Evolutionary conservation across 495 filamentous ascomycete genomes (phyloP), one percentile per base, ranked within the genome.

Genomic region (Lasiosphaeriaceae sp.): DNA sequence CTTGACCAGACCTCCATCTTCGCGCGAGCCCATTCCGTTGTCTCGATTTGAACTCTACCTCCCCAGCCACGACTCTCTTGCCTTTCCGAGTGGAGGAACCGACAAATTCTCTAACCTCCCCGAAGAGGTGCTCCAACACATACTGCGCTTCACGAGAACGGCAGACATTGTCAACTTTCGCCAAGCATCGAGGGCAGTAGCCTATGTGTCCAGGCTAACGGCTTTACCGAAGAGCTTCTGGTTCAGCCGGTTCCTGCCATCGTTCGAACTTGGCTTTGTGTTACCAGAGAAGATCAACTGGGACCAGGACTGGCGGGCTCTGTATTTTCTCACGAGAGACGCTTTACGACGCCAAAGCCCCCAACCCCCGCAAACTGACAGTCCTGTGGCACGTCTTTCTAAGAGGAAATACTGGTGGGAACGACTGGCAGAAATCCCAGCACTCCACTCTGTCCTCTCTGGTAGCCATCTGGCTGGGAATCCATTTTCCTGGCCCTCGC

Each of bases 381-480:
- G 46, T 14, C 11, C 9, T 1, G 16, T 59, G 14, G 44, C 41
- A 16, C 19, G 51, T 24, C 34, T 64, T 37, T 34, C 31, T 2
- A 57, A 60, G 54, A 26, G 61, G 37, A 55, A 37, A 23, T 56
- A 58, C 16, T 64, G 61, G 57, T 60, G 57, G 61, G 44, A 55
- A 8, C 50, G 57, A 22, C 23, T 64, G 21, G 16, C 22, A 11
- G 29, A 4, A 12, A 43, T 52, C 11, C 19, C 20, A 14, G 12
- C 29, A 2, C 16, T 52, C 11, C 50, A 39, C 35, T 19, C 50
- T 6, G 16, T 34, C 29, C 8, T 29, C 11, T 52, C 50, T 21
- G 21, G 29, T 19, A 21, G 24, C 37, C n/a, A 12, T 9, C 16
- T 59, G 44, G 31, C 20, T 2, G 56, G 56, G 17, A 43, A 49